phyloP scores from a whole-genome alignment of 2,329 filamentous ascomycete species.

The Fusarium agapanthi region DNA sequence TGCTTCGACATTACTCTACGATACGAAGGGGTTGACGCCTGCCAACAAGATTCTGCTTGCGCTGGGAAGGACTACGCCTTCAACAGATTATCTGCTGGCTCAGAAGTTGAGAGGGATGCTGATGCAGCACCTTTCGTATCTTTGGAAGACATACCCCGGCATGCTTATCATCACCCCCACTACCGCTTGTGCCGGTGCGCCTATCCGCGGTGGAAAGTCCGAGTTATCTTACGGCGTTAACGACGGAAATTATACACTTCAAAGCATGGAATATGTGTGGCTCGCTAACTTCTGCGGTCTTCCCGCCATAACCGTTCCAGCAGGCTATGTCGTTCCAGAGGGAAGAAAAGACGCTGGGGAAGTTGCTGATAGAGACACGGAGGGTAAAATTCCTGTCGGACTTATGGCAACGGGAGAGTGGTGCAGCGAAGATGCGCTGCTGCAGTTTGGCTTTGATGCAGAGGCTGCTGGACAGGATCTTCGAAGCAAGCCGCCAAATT shows the following conservation, averaged over 20 bases:
- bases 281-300: slow-evolving; percentile 60
- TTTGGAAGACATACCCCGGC: slow-evolving; percentile 72
- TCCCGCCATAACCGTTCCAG: slow-evolving; percentile 56
- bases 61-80: slow-evolving; percentile 68
- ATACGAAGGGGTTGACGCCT: slow-evolving; percentile 61
- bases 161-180: slow-evolving; percentile 78
- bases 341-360: slow-evolving; percentile 43
- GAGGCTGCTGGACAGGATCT: slow-evolving; percentile 49
- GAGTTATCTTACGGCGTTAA: slow-evolving; percentile 55
- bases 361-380: slow-evolving; percentile 45
- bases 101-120: slow-evolving; percentile 75
- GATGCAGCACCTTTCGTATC: slow-evolving; percentile 74
- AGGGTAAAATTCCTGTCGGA: slow-evolving; percentile 59
- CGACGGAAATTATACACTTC: slow-evolving; percentile 57
- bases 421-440: slow-evolving; percentile 58
- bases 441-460: slow-evolving; percentile 58
- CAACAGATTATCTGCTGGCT: slow-evolving; percentile 73
- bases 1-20: slow-evolving; percentile 55
- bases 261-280: slow-evolving; percentile 61
- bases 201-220: slow-evolving; percentile 46
- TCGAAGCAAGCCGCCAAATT: slow-evolving; percentile 25
- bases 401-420: slow-evolving; percentile 66
- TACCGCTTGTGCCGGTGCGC: slow-evolving; percentile 59
- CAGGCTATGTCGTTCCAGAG: slow-evolving; percentile 54
- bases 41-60: slow-evolving; percentile 73